Percentiles rank a stretch among this genome's conserved stretches.
Conservation (phyloP, 495 filamentous ascomycete species). For the Pyronema omphalodes region DNA sequence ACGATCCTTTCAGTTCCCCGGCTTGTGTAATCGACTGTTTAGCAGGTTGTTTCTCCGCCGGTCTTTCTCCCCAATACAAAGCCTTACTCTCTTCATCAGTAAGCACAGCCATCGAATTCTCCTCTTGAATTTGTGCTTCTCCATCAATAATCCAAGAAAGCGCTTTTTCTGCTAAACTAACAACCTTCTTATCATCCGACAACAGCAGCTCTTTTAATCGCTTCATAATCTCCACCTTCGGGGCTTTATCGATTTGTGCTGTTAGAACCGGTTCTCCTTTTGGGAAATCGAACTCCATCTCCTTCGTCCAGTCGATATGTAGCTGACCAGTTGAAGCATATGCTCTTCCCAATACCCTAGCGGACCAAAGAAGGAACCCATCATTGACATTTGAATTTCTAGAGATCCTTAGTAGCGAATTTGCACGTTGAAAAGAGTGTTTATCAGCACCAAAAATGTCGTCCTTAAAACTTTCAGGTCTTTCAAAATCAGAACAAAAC, state of each 20-base stretch:
- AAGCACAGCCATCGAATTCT: constrained; percentile 3
- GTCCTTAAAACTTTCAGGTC: constrained; percentile 33
- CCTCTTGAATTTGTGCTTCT: constrained; percentile 11
- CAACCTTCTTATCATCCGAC: constrained; percentile 40
- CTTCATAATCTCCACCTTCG: constrained; percentile 37
- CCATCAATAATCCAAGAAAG: constrained; percentile 44
- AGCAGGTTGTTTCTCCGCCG: neutral
- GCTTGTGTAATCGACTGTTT: constrained; percentile 3
- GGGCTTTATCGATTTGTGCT: constrained; percentile 33
- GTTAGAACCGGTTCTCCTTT: constrained; percentile 26
- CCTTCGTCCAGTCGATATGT: constrained; percentile 36
- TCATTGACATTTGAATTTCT: constrained; percentile 38
- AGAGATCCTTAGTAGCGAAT: constrained; percentile 57
- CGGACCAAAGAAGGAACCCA: constrained; percentile 68
- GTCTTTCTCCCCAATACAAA: constrained; percentile 8
- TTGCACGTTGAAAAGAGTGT: constrained; percentile 38
- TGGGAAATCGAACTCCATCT: constrained; percentile 36
- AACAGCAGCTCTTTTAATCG: constrained; percentile 50
- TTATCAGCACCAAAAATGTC: constrained; percentile 46
- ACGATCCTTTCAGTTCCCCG: constrained; percentile 11
- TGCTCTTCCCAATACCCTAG: constrained; percentile 61
- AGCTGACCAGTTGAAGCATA: constrained; percentile 59
- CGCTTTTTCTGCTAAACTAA: constrained; percentile 60
- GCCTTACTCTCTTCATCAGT: constrained; percentile 14
- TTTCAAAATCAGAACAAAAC: constrained; percentile 52